Conservation (phyloP, 2,329 filamentous ascomycete species). For the Chaetomium sp. region DNA sequence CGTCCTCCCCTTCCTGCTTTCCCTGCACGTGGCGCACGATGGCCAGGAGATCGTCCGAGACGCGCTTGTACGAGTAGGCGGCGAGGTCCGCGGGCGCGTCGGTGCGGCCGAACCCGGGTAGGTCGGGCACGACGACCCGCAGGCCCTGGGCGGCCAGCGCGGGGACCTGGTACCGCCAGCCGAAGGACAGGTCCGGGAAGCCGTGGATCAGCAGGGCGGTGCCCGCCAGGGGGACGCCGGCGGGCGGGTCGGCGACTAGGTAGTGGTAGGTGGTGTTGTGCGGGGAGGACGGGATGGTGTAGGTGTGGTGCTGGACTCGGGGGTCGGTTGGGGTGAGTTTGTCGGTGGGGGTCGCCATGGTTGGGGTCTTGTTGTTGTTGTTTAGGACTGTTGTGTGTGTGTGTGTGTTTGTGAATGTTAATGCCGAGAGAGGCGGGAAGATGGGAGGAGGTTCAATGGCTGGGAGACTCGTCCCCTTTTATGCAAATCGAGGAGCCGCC, state of each 20-base stretch:
- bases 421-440: not conserved
- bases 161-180: conserved; percentile 90
- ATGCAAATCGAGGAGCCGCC: not conserved
- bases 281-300: conserved; percentile 51
- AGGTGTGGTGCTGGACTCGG: conserved; percentile 65
- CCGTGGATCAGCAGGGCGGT: conserved; percentile 63
- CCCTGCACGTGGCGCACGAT: conserved; percentile 67
- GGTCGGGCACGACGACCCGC: conserved; percentile 80
- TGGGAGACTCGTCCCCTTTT: not conserved
- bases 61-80: conserved; percentile 71
- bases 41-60: conserved; percentile 73
- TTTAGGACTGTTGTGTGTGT: not conserved
- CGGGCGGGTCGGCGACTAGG: conserved; percentile 55
- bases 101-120: conserved; percentile 83
- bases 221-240: conserved; percentile 38
- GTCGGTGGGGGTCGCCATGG: conserved; percentile 41
- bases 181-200: conserved; percentile 79
- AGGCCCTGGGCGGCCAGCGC: conserved; percentile 70
- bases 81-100: conserved; percentile 63
- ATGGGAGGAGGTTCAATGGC: not conserved
- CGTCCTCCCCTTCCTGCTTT: conserved; percentile 47
- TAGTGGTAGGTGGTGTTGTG: conserved; percentile 69
- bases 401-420: not conserved
- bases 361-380: not conserved
- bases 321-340: conserved; percentile 68